Conservation (phyloP, 2,329 filamentous ascomycete genomes). For the Colletotrichum shisoi region DNA sequence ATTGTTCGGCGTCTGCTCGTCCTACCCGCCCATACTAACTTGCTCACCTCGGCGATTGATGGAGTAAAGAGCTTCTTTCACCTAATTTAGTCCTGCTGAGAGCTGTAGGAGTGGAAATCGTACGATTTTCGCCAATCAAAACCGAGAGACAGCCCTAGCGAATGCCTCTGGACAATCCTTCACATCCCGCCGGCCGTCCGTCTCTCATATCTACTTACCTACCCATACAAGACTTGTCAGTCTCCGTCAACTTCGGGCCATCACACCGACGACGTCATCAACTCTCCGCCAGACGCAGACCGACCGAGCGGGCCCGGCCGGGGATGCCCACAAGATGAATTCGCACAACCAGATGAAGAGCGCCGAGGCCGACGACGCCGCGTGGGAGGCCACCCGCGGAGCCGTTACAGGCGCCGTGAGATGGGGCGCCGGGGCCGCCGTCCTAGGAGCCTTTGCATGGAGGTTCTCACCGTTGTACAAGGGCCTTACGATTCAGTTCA, state of each 20-base stretch:
- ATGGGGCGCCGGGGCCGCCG: conserved; percentile 73
- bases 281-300: conserved; percentile 12
- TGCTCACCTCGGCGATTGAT: conserved; percentile 35
- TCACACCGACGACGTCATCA: conserved; percentile 33
- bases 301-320: conserved; percentile 2
- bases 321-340: conserved; percentile 50
- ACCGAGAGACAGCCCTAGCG: background rate
- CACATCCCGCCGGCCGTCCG: background rate
- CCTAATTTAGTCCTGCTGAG: conserved; percentile 1
- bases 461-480: conserved; percentile 75
- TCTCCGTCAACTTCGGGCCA: background rate
- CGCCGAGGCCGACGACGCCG: conserved; percentile 73
- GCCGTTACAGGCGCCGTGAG: conserved; percentile 72
- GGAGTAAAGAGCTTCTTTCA: conserved; percentile 18
- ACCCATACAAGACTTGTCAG: background rate
- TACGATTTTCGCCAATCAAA: conserved; percentile 34
- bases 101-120: conserved; percentile 22
- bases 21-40: conserved; percentile 21
- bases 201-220: background rate
- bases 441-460: conserved; percentile 69
- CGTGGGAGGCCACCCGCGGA: conserved; percentile 74
- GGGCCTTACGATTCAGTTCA: conserved; percentile 76
- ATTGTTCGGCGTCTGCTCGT: conserved; percentile 33
- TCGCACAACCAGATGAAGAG: conserved; percentile 66
- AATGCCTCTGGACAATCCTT: background rate